These are phyloP conservation scores for Goffeauzyma gilvescens DNA, from an alignment of 768 basidiomycete species.

Conservation along the genomic window DNA sequence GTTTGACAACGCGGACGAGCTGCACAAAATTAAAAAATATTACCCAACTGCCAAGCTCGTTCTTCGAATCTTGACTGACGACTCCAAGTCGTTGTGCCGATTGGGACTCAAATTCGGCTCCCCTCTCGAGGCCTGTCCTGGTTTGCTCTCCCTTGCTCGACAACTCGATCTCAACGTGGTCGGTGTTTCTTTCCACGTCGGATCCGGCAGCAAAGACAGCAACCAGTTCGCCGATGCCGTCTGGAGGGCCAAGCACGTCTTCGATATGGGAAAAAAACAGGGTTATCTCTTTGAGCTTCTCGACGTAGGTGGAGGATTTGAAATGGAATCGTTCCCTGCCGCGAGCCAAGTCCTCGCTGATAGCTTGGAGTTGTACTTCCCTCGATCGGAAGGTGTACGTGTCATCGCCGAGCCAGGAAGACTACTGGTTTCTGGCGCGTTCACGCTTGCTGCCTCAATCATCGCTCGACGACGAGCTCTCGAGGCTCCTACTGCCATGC, in stretches of 20 bases:
- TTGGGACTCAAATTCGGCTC: conserved; percentile 96
- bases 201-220: conserved; percentile 88
- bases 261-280: conserved; percentile 62
- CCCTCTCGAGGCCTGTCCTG: conserved; percentile 56
- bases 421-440: conserved; percentile 80
- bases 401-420: conserved; percentile 92
- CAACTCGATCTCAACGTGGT: conserved; percentile 67
- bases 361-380: conserved; percentile 64
- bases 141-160: conserved; percentile 56
- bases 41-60: conserved; percentile 72
- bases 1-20: conserved; percentile 92
- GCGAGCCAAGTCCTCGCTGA: conserved; percentile 52
- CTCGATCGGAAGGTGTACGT: conserved; percentile 41
- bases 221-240: conserved; percentile 77
- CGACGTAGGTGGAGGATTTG: conserved; percentile 94
- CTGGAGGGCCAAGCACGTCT: conserved; percentile 57
- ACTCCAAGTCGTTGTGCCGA: conserved; percentile 80
- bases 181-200: conserved; percentile 94
- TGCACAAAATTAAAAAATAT: conserved; percentile 69
- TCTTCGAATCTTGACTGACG: conserved; percentile 91
- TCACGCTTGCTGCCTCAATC: conserved; percentile 77
- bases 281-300: conserved; percentile 70
- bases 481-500: conserved; percentile 24
- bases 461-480: conserved; percentile 54
- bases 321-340: conserved; percentile 62